Conservation (phyloP, 306 rosid species). For the Urtica urens region DNA sequence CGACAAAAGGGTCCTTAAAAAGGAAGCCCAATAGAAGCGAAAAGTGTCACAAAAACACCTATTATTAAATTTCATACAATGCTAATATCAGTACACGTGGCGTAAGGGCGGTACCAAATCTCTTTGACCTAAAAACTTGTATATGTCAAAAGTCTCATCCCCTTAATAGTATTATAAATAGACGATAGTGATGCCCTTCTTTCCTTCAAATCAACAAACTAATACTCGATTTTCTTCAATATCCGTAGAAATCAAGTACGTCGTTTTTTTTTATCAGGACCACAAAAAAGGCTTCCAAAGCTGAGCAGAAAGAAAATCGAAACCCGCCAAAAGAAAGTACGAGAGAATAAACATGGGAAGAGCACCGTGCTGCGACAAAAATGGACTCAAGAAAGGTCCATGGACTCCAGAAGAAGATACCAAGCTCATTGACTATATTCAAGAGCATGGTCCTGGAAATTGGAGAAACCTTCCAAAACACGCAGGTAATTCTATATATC, state of each 20-base stretch:
- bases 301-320: background rate
- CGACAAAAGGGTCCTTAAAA: conserved; percentile 3
- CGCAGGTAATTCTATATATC: conserved; percentile 38
- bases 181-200: conserved; percentile 7
- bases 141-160: conserved; percentile 17
- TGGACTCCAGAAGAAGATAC: conserved; percentile 93
- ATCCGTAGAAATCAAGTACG: background rate
- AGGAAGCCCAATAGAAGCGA: background rate
- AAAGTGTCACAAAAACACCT: conserved; percentile 6
- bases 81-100: conserved; percentile 21
- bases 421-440: conserved; percentile 41
- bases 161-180: conserved; percentile 25
- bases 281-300: too few species aligned
- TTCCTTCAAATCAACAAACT: conserved; percentile 15
- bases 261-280: background rate
- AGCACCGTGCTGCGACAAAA: conserved; percentile 86
- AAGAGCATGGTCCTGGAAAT: conserved; percentile 65
- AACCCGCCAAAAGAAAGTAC: background rate
- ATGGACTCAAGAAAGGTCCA: conserved; percentile 86
- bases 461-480: conserved; percentile 83
- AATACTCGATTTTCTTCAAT: conserved; percentile 7
- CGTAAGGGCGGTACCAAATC: conserved; percentile 86
- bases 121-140: conserved; percentile 43
- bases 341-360: conserved; percentile 50
- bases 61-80: background rate